A percentile compares a stretch with the other conserved stretches of the same genome.
These are phyloP conservation scores for Scenedesmus sp. DNA, from an alignment of 163 green algal species.

Conservation along the genomic window DNA sequence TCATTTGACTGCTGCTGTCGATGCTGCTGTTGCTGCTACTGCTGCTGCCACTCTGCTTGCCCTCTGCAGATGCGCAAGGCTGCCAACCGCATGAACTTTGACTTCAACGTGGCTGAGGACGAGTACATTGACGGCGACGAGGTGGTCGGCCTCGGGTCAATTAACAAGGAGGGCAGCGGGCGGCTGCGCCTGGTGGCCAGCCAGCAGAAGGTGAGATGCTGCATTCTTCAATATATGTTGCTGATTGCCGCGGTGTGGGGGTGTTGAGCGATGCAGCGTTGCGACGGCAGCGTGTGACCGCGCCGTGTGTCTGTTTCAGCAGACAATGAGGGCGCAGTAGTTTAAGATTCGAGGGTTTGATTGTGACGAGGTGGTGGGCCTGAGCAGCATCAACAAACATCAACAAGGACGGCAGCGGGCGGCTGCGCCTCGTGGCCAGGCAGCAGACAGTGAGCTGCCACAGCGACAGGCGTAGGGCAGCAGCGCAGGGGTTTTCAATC, in stretches of 20 bases:
- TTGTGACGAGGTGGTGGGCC: slow-evolving; percentile 67
- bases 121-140: slow-evolving; percentile 96
- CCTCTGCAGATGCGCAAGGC: slow-evolving; percentile 81
- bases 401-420: slow-evolving; percentile 82
- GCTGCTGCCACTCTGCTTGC: background rate
- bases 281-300: background rate
- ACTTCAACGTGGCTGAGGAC: slow-evolving; percentile 97
- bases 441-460: slow-evolving; percentile 75
- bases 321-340: no score
- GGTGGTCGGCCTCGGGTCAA: slow-evolving; percentile 90
- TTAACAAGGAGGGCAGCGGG: slow-evolving; percentile 88
- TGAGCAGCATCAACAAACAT: slow-evolving; percentile 81
- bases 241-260: background rate
- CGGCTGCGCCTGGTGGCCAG: slow-evolving; percentile 80
- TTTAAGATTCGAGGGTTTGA: no score
- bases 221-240: background rate
- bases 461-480: no score
- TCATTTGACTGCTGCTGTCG: no score
- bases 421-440: slow-evolving; percentile 79
- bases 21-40: background rate
- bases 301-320: no score
- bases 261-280: background rate
- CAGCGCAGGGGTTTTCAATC: no score
- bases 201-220: slow-evolving; percentile 76
- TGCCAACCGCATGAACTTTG: slow-evolving; percentile 97